Conservation (phyloP, 441 rosid species). For the Croton laevigatus region DNA sequence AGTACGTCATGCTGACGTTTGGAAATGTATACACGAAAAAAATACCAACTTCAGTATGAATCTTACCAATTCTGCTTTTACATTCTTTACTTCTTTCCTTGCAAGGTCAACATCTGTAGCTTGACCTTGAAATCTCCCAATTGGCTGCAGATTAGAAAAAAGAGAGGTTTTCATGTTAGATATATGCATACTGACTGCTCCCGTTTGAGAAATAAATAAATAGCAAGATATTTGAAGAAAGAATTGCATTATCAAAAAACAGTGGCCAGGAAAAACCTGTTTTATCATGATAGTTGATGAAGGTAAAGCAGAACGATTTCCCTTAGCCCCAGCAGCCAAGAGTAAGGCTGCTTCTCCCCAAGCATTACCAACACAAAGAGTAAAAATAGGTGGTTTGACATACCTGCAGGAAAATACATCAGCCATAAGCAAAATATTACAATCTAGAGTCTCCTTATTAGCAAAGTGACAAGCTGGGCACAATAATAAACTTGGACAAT, state of each 20-base stretch:
- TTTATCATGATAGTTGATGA: conserved; percentile 90
- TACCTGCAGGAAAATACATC: conserved; percentile 42
- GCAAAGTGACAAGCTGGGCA: background rate
- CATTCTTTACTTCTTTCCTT: conserved; percentile 63
- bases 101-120: conserved; percentile 81
- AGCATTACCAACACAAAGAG: conserved; percentile 92
- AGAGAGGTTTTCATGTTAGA: background rate
- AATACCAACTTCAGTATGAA: background rate
- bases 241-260: conserved; percentile 18
- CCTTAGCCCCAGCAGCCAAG: conserved; percentile 86
- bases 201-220: background rate
- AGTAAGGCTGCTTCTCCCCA: conserved; percentile 97
- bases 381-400: conserved; percentile 78
- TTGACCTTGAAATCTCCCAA: conserved; percentile 93
- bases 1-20: no score
- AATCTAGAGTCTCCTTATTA: conserved; percentile 1
- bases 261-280: conserved; percentile 50
- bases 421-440: conserved; percentile 12
- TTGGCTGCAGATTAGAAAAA: conserved; percentile 48
- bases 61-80: conserved; percentile 75
- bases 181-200: background rate
- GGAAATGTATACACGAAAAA: background rate
- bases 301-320: conserved; percentile 85
- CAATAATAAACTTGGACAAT: no score
- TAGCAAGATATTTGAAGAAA: conserved; percentile 5